phyloP scores from a whole-genome alignment of 805 yeast species.

The Candida insectorum region DNA sequence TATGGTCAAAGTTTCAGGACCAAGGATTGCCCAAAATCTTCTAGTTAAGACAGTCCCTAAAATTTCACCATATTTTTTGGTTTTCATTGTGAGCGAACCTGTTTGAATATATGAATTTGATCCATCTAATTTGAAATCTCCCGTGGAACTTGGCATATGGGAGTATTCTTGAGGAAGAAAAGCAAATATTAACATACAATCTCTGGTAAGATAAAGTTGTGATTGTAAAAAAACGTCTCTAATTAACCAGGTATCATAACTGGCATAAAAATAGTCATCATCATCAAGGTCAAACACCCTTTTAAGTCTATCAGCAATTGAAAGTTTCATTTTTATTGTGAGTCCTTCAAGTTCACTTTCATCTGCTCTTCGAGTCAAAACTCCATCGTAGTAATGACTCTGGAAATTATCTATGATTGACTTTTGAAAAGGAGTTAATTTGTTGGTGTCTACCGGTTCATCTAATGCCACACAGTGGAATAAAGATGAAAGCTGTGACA shows the following conservation, averaged over 20 bases:
- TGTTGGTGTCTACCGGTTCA: not conserved
- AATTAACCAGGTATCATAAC: constrained; percentile 74
- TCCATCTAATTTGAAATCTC: constrained; percentile 17
- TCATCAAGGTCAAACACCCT: constrained; percentile 43
- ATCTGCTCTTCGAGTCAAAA: constrained; percentile 4
- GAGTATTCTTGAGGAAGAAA: constrained; percentile 50
- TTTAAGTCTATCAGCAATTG: constrained; percentile 33
- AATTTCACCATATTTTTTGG: constrained; percentile 37
- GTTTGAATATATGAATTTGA: constrained; percentile 25
- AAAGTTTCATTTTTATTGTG: constrained; percentile 17
- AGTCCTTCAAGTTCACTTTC: constrained; percentile 8
- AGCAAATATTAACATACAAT: constrained; percentile 71
- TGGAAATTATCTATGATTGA: constrained; percentile 25
- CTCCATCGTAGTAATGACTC: constrained; percentile 7
- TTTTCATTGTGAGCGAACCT: constrained; percentile 38
- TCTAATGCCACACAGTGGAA: not conserved
- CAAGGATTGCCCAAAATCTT: constrained; percentile 78
- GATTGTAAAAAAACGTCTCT: constrained; percentile 86
- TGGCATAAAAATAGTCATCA: constrained; percentile 55
- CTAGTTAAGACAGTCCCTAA: constrained; percentile 33
- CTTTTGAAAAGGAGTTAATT: constrained; percentile 10
- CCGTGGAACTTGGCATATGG: constrained; percentile 4
- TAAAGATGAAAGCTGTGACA: not conserved
- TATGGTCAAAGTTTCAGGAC: constrained; percentile 64
- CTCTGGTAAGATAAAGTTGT: constrained; percentile 67